Evolutionary conservation across 1,284 basidiomycete species (phyloP).

Genomic region (Cryptococcus sp.): DNA sequence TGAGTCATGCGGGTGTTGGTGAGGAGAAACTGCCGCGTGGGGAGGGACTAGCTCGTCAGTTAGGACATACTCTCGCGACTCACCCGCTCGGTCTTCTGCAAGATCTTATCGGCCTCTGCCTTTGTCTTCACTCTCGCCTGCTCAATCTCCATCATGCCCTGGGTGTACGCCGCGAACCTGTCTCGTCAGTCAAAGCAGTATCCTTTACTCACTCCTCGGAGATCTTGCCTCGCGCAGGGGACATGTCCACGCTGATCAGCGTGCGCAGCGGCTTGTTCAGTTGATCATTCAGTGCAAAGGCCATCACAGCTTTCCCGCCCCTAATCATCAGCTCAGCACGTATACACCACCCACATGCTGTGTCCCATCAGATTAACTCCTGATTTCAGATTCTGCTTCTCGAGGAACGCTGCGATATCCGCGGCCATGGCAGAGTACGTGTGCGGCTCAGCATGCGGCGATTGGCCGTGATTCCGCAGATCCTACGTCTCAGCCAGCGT

Average conservation of each 20-base stretch:
- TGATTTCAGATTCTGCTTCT: slow-evolving; percentile 47
- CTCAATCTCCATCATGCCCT: slow-evolving; percentile 58
- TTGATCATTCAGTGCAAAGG: slow-evolving; percentile 55
- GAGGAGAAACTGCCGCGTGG: slow-evolving; percentile 61
- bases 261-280: slow-evolving; percentile 51
- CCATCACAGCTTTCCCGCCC: slow-evolving; percentile 62
- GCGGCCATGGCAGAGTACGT: slow-evolving; percentile 55
- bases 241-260: slow-evolving; percentile 60
- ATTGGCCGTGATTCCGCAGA: slow-evolving; percentile 60
- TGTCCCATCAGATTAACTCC: slow-evolving; percentile 59
- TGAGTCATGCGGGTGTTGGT: slow-evolving; percentile 56
- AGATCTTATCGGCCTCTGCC: slow-evolving; percentile 58
- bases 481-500: slow-evolving; percentile 48
- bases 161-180: slow-evolving; percentile 55
- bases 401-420: slow-evolving; percentile 56
- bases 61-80: slow-evolving; percentile 3
- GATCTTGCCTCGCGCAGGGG: slow-evolving; percentile 57
- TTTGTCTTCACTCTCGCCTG: slow-evolving; percentile 52
- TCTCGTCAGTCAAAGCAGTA: neutral
- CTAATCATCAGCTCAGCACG: slow-evolving; percentile 28
- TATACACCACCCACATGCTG: slow-evolving; percentile 54
- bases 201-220: slow-evolving; percentile 54
- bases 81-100: slow-evolving; percentile 56
- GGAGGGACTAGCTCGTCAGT: slow-evolving; percentile 49
- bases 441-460: slow-evolving; percentile 57